Base-by-base conservation (phyloP, 2,329 filamentous ascomycete genomes). In the Colletotrichum sojae region DNA sequence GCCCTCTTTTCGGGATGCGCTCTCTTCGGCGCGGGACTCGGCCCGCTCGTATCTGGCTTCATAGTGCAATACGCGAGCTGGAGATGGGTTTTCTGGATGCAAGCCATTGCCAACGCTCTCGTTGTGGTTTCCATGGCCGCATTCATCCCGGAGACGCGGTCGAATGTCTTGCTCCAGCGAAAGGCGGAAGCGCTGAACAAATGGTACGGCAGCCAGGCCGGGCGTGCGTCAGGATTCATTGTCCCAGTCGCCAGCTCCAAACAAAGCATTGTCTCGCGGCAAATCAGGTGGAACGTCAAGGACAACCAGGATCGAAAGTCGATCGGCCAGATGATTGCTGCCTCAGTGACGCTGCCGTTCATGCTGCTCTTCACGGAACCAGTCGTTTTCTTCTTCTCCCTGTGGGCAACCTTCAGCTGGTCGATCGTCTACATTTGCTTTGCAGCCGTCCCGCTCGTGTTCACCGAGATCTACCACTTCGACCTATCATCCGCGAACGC, bases 141-240 rank as follows among this genome's bases (percentile, higher is more conserved):
- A 36, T 88, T 94, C 64, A 94, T 97, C 80, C 89, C 90, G 54
- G 95, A 98, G 79, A 97, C 93, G 3, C 84, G 95, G 9, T 94
- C 92, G 0, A 92, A 89, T 0, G 94, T 97, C 0, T 80, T 98
- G 9, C 82, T 98, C 6, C 92, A 90, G 8, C 86, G 89, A 10
- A 96, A 95, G 77, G 94, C 94, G 0, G 85, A 83, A 43, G 84
- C 83, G 3, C 74, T 98, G 63, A 98, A 97, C 76, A 80, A 84
- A 54, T 97, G 93, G 88, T 96, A 97, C 73, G 90, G 91, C 48
- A 80, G 87, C 55, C 84, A 94, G 3, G 94, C 97, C 78, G 76
- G 81, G 9, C 5, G n/a, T 15, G 5, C 43, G 10, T 62, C 61
- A 15, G 60, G 40, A 9, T 67, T 69, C 3, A 54, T 58, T 16